Evolutionary conservation across 1,284 basidiomycete genomes (phyloP).

Genomic region (Wallemia mellicola): DNA sequence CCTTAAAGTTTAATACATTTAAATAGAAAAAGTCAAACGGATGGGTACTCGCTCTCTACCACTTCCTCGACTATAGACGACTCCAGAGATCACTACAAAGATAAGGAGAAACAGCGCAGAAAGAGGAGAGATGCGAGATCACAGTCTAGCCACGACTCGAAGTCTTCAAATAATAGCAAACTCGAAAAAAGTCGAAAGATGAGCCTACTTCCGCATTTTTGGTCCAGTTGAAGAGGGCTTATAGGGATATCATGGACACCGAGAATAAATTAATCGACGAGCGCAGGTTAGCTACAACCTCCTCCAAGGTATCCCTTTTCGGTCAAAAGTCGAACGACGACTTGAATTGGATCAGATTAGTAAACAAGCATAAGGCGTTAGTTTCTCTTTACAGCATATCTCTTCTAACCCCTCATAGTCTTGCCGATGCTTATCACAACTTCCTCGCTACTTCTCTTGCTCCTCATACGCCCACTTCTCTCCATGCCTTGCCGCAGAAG

Average conservation of each 20-base stretch:
- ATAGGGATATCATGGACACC: background rate
- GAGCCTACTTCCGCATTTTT: background rate
- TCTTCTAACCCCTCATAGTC: constrained; percentile 18
- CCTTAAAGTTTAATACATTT: background rate
- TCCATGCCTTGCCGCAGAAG: constrained; percentile 62
- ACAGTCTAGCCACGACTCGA: background rate
- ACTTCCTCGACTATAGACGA: background rate
- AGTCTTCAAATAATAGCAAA: background rate
- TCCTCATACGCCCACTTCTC: constrained; percentile 53
- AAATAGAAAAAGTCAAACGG: background rate
- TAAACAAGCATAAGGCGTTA: background rate
- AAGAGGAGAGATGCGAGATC: background rate
- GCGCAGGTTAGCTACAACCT: background rate
- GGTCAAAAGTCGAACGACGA: background rate
- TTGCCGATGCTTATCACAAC: constrained; percentile 64
- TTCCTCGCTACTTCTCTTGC: constrained; percentile 60
- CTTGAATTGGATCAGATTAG: background rate
- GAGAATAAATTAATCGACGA: background rate
- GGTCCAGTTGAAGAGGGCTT: background rate
- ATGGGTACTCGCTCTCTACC: background rate
- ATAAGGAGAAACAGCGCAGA: background rate
- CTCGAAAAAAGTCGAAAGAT: background rate
- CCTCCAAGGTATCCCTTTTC: background rate
- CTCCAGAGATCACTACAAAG: background rate
- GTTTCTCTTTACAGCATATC: constrained; percentile 1